Conservation (phyloP, 257 asterid genomes). For the Solanum tarijense region DNA sequence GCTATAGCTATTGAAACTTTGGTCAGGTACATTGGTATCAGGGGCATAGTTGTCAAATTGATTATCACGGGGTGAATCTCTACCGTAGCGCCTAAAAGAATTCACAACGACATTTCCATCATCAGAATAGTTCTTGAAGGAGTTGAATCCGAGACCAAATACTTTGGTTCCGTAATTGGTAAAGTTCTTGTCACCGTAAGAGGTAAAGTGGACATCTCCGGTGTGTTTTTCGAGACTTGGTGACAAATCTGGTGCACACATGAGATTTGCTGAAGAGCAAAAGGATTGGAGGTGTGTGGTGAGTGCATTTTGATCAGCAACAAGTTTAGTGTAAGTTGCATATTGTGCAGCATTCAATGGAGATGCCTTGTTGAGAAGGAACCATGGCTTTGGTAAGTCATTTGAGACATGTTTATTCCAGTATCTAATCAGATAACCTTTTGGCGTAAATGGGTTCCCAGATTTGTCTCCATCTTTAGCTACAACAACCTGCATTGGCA, state of each 20-base stretch:
- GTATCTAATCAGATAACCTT: neutral
- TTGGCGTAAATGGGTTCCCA: neutral
- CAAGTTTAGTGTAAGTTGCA: neutral
- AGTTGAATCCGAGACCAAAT: conserved; percentile 32
- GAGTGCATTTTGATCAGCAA: neutral
- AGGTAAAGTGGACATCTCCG: neutral
- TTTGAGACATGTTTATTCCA: neutral
- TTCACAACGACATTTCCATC: neutral
- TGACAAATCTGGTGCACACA: conserved; percentile 8
- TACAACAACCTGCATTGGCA: neutral
- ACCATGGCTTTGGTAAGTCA: neutral
- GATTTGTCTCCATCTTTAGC: neutral
- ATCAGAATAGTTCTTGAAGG: conserved; percentile 48
- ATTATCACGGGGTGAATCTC: conserved; percentile 45
- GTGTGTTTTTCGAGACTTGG: conserved; percentile 10
- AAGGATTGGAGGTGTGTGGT: conserved; percentile 6
- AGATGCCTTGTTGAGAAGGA: neutral
- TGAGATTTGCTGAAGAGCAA: conserved; percentile 13
- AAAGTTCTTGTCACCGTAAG: conserved; percentile 28
- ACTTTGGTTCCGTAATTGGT: conserved; percentile 50
- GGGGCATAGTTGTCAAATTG: conserved; percentile 44
- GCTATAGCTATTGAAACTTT: conserved; percentile 63
- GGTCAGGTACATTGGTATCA: conserved; percentile 31
- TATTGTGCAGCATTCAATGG: neutral
- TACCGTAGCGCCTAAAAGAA: conserved; percentile 69